These are phyloP conservation scores for Naematelia aurantialba DNA, from an alignment of 768 basidiomycete genomes.

Conservation along the genomic window DNA sequence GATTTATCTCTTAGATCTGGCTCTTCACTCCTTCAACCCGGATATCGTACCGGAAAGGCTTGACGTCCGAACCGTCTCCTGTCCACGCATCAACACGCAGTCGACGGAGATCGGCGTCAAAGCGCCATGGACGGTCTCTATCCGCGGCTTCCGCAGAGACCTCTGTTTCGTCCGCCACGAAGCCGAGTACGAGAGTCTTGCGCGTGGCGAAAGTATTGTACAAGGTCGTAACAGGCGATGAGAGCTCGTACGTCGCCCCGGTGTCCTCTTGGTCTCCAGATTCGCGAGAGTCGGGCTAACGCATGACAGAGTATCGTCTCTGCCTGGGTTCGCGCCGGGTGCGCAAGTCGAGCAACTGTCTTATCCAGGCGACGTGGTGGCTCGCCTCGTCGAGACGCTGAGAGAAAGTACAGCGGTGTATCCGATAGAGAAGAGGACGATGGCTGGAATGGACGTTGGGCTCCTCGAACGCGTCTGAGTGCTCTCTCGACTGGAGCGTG, in stretches of 20 bases:
- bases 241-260: slow-evolving; percentile 7
- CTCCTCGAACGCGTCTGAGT: slow-evolving; percentile 44
- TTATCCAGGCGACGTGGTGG: slow-evolving; percentile 76
- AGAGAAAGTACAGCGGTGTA: slow-evolving; percentile 62
- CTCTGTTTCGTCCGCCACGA: background rate
- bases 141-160: slow-evolving; percentile 2
- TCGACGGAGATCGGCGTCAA: slow-evolving; percentile 1
- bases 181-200: slow-evolving; percentile 1
- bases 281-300: background rate
- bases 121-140: background rate
- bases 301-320: slow-evolving; percentile 47
- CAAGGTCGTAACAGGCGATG: slow-evolving; percentile 57
- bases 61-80: background rate
- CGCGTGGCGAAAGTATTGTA: slow-evolving; percentile 73
- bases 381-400: slow-evolving; percentile 64
- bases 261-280: background rate
- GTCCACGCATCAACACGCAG: slow-evolving; percentile 3
- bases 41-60: background rate
- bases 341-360: slow-evolving; percentile 82
- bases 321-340: slow-evolving; percentile 73
- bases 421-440: slow-evolving; percentile 34
- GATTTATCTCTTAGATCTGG: background rate
- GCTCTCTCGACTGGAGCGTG: background rate
- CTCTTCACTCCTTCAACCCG: slow-evolving; percentile 26
- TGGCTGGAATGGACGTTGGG: slow-evolving; percentile 46